Percentiles rank a stretch among this genome's conserved stretches.
Evolutionary conservation across 768 basidiomycete species (phyloP).

Genomic region (Boletus sp.): DNA sequence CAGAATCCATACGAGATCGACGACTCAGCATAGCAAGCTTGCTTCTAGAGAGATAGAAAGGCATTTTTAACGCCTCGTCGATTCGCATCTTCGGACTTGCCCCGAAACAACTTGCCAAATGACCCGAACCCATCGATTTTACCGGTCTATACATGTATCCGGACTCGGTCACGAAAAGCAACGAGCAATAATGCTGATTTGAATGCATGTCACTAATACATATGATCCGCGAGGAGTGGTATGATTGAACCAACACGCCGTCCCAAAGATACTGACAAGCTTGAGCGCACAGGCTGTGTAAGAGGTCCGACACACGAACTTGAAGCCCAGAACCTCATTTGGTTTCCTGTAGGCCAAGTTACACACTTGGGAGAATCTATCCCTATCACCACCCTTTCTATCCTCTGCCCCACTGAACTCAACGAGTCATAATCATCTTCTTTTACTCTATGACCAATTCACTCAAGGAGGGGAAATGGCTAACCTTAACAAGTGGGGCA

Average conservation of each 20-base stretch:
- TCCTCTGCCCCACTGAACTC: no score
- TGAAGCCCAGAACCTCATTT: no score
- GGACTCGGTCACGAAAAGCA: not conserved
- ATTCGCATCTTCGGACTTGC: not conserved
- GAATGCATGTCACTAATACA: constrained; percentile 1
- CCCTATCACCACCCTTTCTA: no score
- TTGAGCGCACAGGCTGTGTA: not conserved
- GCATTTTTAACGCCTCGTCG: not conserved
- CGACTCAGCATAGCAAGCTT: constrained; percentile 4
- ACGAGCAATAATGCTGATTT: not conserved
- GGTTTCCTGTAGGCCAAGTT: not conserved
- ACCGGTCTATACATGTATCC: not conserved
- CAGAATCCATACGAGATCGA: not conserved
- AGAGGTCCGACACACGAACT: no score
- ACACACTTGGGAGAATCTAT: not conserved
- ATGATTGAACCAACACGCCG: not conserved
- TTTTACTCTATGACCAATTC: no score
- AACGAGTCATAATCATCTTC: no score
- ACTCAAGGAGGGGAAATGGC: no score
- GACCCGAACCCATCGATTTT: not conserved
- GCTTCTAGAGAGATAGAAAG: not conserved
- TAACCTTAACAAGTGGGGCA: no score
- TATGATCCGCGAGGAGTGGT: not conserved
- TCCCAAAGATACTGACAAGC: not conserved
- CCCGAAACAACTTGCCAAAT: not conserved